A percentile compares a stretch with the other conserved stretches of the same genome.
These are phyloP conservation scores for Annulohypoxylon maeteangense DNA, from an alignment of 495 filamentous ascomycete genomes.

Conservation along the genomic window DNA sequence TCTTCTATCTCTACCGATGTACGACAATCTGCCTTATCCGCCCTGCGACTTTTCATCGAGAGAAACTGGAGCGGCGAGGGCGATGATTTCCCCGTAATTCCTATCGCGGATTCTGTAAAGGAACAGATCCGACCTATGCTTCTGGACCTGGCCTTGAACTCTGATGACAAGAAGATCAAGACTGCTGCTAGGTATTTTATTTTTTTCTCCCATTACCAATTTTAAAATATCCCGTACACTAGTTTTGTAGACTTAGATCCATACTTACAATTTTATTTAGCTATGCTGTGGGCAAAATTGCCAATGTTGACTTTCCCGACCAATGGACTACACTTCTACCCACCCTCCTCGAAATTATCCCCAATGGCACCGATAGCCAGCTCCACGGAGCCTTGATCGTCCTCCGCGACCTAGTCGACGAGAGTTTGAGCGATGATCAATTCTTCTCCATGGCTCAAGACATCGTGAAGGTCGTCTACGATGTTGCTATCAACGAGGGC, in stretches of 20 bases:
- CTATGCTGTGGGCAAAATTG: constrained; percentile 95
- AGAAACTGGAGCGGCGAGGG: constrained; percentile 73
- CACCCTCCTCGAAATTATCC: constrained; percentile 79
- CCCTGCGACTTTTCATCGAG: constrained; percentile 83
- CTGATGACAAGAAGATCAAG: constrained; percentile 84
- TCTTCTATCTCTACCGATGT: constrained; percentile 73
- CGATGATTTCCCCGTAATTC: constrained; percentile 72
- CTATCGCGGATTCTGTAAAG: constrained; percentile 74
- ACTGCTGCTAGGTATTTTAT: constrained; percentile 71
- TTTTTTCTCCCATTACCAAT: neutral
- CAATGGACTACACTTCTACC: constrained; percentile 90
- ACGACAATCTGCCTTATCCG: constrained; percentile 82
- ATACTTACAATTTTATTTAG: too few relatives aligned
- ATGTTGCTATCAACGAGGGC: constrained; percentile 77
- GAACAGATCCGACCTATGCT: constrained; percentile 73
- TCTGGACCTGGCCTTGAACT: constrained; percentile 79
- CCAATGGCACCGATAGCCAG: constrained; percentile 75
- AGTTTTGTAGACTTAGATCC: neutral
- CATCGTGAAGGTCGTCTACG: constrained; percentile 82
- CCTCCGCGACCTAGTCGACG: constrained; percentile 89
- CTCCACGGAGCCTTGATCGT: constrained; percentile 90
- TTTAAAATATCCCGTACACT: neutral
- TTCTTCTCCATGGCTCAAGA: constrained; percentile 89
- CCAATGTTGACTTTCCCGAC: constrained; percentile 90
- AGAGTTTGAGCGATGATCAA: constrained; percentile 90